Percentiles rank a stretch among this genome's conserved stretches.
These are phyloP conservation scores for Thielaviopsis punctulata DNA, from an alignment of 2,329 filamentous ascomycete species.

Conservation along the genomic window DNA sequence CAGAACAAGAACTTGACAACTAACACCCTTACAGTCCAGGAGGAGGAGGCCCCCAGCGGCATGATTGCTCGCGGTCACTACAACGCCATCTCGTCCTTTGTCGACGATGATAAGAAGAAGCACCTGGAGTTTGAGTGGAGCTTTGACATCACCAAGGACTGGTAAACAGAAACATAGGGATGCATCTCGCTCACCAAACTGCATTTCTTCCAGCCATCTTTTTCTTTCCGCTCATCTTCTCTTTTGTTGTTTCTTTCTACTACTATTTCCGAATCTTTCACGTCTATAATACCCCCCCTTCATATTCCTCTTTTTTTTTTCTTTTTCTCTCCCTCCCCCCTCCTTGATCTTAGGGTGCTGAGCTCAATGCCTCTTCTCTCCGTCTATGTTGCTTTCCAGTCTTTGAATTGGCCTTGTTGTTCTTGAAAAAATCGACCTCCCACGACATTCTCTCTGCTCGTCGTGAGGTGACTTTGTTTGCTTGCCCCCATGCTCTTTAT, in stretches of 20 bases:
- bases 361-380: background rate
- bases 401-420: background rate
- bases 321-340: background rate
- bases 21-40: conserved; percentile 44
- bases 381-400: background rate
- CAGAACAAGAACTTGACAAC: background rate
- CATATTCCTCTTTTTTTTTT: background rate
- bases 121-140: conserved; percentile 91
- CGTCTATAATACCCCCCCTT: conserved; percentile 7
- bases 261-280: conserved; percentile 5
- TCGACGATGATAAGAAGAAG: conserved; percentile 84
- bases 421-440: no score
- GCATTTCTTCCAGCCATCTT: background rate
- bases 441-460: background rate
- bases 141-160: conserved; percentile 94
- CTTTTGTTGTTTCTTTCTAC: background rate
- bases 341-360: no score
- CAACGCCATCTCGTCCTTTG: conserved; percentile 73
- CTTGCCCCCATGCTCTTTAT: background rate
- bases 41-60: conserved; percentile 81
- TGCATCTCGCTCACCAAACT: background rate
- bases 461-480: background rate
- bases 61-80: conserved; percentile 86
- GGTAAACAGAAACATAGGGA: conserved; percentile 33
- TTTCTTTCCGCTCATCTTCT: background rate